These are phyloP conservation scores for Uncinocarpus reesii DNA, from an alignment of 2,329 filamentous ascomycete genomes.

Conservation along the genomic window DNA sequence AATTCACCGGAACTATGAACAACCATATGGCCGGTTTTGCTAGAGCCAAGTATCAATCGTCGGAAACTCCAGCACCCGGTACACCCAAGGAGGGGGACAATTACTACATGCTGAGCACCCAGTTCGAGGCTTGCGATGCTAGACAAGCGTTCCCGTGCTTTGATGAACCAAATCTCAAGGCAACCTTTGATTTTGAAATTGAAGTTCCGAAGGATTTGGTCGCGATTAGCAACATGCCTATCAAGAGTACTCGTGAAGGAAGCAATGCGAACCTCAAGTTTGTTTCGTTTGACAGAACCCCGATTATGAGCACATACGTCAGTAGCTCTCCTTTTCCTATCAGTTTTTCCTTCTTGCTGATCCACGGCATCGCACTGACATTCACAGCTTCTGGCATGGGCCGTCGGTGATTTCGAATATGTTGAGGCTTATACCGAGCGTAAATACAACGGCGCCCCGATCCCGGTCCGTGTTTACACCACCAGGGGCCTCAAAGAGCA, in stretches of 20 bases:
- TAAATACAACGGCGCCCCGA: slow-evolving; percentile 78
- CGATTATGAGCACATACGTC: slow-evolving; percentile 78
- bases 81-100: slow-evolving; percentile 62
- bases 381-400: slow-evolving; percentile 77
- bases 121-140: slow-evolving; percentile 95
- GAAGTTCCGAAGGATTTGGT: slow-evolving; percentile 82
- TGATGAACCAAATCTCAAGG: slow-evolving; percentile 94
- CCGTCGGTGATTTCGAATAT: slow-evolving; percentile 93
- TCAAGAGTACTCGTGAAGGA: slow-evolving; percentile 60
- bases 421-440: slow-evolving; percentile 83
- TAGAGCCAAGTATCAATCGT: slow-evolving; percentile 83
- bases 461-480: slow-evolving; percentile 92
- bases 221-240: slow-evolving; percentile 91
- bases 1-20: slow-evolving; percentile 75
- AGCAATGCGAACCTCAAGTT: slow-evolving; percentile 54
- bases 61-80: slow-evolving; percentile 58
- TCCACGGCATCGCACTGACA: slow-evolving; percentile 42
- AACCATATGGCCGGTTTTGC: slow-evolving; percentile 90
- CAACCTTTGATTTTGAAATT: slow-evolving; percentile 86
- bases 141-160: slow-evolving; percentile 94
- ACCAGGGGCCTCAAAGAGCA: slow-evolving; percentile 90
- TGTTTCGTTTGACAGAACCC: slow-evolving; percentile 72
- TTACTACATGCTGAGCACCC: slow-evolving; percentile 77
- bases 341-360: neutral
- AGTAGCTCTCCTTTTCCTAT: slow-evolving; percentile 19